A percentile compares a stretch with the other conserved stretches of the same genome.
Evolutionary conservation across 2,329 filamentous ascomycete genomes (phyloP).

Genomic region (Colletotrichum echinochloae): DNA sequence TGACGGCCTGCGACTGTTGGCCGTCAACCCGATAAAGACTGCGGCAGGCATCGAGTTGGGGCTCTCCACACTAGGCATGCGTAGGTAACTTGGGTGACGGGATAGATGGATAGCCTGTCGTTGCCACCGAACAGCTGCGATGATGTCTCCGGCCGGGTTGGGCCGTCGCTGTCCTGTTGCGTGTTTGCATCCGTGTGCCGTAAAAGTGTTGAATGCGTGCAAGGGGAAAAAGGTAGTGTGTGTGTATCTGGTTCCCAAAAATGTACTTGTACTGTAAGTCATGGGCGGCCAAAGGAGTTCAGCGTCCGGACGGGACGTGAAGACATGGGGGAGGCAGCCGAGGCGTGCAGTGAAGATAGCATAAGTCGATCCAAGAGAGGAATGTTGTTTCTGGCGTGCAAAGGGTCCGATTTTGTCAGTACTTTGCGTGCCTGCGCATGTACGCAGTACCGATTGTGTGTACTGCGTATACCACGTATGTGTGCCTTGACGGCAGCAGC

Average conservation of each 20-base stretch:
- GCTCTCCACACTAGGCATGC: background rate
- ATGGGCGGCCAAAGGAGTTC: background rate
- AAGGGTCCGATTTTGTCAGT: background rate
- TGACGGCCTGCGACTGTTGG: constrained; percentile 3
- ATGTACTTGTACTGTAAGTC: constrained; percentile 4
- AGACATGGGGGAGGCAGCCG: background rate
- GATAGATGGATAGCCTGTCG: background rate
- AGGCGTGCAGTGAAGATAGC: too few species aligned
- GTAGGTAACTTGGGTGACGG: constrained; percentile 12
- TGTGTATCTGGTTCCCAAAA: constrained; percentile 7
- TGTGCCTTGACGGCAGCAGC: too few species aligned
- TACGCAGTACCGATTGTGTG: too few species aligned
- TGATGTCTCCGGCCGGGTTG: constrained; percentile 12
- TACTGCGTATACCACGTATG: too few species aligned
- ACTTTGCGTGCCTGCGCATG: background rate
- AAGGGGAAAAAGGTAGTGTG: background rate
- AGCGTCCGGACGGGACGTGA: background rate
- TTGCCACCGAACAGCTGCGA: constrained; percentile 5
- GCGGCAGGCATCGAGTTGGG: background rate
- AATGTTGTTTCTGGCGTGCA: constrained; percentile 11
- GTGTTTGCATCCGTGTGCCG: constrained; percentile 7
- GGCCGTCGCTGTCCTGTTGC: constrained; percentile 1
- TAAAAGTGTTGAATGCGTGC: constrained; percentile 30
- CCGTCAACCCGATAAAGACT: background rate
- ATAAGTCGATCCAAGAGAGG: too few species aligned